These are phyloP conservation scores for Cytospora piceae DNA, from an alignment of 2,329 filamentous ascomycete species.

Conservation along the genomic window DNA sequence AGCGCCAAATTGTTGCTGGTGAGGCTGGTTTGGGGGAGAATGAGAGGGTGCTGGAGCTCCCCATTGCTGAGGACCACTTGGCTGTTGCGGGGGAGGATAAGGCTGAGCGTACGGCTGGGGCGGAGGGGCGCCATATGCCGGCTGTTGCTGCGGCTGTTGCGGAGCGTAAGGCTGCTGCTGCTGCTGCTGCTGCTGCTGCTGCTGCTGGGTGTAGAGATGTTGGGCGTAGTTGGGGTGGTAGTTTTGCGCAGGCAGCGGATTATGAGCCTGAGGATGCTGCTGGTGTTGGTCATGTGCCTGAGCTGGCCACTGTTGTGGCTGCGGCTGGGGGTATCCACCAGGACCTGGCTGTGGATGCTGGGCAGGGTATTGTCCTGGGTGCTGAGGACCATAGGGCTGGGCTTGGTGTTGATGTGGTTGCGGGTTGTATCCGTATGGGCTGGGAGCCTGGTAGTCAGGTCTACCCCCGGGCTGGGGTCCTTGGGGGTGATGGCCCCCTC, in stretches of 20 bases:
- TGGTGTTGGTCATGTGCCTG: conserved; percentile 41
- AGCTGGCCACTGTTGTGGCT: conserved; percentile 47
- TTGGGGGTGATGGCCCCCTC: conserved; percentile 46
- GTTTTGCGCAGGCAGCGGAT: conserved; percentile 54
- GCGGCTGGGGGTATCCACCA: conserved; percentile 43
- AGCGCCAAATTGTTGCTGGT: conserved; percentile 44
- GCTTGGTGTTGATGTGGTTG: conserved; percentile 42
- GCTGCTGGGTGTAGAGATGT: conserved; percentile 52
- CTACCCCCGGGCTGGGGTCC: conserved; percentile 38
- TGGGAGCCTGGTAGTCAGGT: conserved; percentile 45
- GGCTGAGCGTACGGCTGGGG: conserved; percentile 40
- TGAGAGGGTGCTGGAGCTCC: conserved; percentile 37
- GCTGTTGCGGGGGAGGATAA: conserved; percentile 40
- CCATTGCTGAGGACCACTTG: conserved; percentile 49
- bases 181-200: conserved; percentile 44
- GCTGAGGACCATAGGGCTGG: conserved; percentile 38
- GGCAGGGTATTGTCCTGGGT: conserved; percentile 37
- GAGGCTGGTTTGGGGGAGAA: conserved; percentile 38
- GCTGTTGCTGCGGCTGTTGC: conserved; percentile 43
- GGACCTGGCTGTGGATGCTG: conserved; percentile 43
- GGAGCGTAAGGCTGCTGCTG: conserved; percentile 43
- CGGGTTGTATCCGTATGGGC: conserved; percentile 49
- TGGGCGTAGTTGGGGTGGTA: conserved; percentile 64
- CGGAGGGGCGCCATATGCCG: conserved; percentile 36
- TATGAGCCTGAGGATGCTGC: conserved; percentile 50